These are phyloP conservation scores for Acanthochlamys bracteata DNA, from an alignment of 106 monocot genomes.

Conservation along the genomic window DNA sequence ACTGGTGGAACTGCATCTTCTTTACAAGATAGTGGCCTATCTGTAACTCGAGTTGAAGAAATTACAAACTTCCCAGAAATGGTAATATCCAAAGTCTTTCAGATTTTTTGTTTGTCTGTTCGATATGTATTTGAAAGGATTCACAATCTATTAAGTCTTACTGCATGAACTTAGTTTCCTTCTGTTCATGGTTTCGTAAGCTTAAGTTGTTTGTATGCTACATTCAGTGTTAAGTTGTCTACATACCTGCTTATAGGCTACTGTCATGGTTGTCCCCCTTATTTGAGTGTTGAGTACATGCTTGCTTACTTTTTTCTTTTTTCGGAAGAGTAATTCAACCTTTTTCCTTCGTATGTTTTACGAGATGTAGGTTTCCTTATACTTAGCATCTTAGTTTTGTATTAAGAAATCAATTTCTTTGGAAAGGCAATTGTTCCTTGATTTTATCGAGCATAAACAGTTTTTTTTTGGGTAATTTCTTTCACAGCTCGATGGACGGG, in stretches of 20 bases:
- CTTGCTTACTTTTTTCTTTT: background rate
- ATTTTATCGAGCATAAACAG: background rate
- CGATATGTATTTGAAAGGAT: background rate
- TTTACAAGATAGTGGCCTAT: conserved; percentile 59
- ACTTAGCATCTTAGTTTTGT: background rate
- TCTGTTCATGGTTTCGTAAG: background rate
- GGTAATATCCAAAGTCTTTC: conserved; percentile 29
- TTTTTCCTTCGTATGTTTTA: background rate
- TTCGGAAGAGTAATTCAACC: too few species aligned
- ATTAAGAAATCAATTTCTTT: background rate
- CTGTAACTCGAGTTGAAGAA: conserved; percentile 88
- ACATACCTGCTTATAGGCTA: background rate
- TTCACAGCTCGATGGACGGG: conserved; percentile 83
- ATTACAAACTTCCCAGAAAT: conserved; percentile 89
- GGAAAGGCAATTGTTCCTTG: background rate
- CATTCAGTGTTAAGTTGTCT: background rate
- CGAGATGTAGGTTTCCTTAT: background rate
- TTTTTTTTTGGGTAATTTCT: background rate
- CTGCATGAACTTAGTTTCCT: background rate
- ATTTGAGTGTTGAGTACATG: background rate
- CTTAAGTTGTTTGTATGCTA: background rate
- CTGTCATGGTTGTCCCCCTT: background rate
- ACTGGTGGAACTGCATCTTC: conserved; percentile 83
- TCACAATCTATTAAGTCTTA: background rate
- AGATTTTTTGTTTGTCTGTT: background rate